Evolutionary conservation across 306 rosid species (phyloP), one percentile per base, ranked within the genome.

Genomic region (Cucumis hystrix): DNA sequence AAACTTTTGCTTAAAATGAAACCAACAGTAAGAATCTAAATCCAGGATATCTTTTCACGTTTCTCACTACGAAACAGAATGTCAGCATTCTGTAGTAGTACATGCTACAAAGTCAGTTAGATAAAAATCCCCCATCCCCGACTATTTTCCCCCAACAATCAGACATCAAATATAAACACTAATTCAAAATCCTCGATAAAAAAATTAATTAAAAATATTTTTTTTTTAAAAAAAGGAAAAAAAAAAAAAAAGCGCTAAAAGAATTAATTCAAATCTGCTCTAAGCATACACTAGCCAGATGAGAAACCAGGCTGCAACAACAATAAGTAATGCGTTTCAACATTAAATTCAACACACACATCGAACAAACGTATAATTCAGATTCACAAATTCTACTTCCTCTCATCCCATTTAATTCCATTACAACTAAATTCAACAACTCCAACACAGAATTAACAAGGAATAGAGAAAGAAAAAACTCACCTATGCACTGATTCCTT

Each of bases 401-500:
- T 20, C 33, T 30, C 17, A 25, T 28, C 62, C n/a, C n/a, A n/a
- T 57, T 20, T 30, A 63, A 55, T 65, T 49, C 78, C 63, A 45
- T 17, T 49, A 12, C 23, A 67, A 37, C 43, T 61, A 28, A 76
- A 39, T 59, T 41, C 33, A 58, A 58, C 9, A 13, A 72, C 68
- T 33, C 47, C 49, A 58, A 37, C 33, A 23, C 12, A 52, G 40
- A 63, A 77, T 73, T n/a, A 69, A 12, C 15, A 39, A 7, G 63
- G 60, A 45, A 8, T 9, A 51, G 8, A 10, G 33, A 33, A 55
- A 40, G 69, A 43, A 55, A 55, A 28, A 9, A 30, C 89, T 87
- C 68, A 93, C 98, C 60, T 88, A 80, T 91, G 97, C 80, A 88
- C 90, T 6, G 97, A 81, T 66, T 86, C 97, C 66, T 86, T 86